These are phyloP conservation scores for Moniliophthora roreri DNA, from an alignment of 1,284 basidiomycete species.

Conservation along the genomic window DNA sequence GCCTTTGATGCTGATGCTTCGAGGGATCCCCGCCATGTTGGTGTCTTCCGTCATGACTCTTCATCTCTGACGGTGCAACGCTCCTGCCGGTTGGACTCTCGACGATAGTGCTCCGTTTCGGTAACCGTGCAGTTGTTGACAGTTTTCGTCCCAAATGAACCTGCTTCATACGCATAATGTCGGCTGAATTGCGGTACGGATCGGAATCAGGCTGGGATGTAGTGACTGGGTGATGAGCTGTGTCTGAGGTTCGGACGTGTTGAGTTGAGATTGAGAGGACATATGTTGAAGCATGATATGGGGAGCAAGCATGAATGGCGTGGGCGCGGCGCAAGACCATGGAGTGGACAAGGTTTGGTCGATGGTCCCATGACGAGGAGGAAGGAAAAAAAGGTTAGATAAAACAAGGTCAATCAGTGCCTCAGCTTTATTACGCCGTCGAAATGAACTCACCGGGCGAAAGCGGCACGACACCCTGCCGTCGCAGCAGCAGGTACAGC, in stretches of 20 bases:
- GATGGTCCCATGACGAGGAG: not conserved
- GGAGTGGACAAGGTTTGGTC: no score
- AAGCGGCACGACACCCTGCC: slow-evolving; percentile 86
- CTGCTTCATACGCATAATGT: slow-evolving; percentile 93
- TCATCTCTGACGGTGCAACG: slow-evolving; percentile 36
- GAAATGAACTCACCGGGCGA: slow-evolving; percentile 59
- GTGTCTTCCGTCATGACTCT: slow-evolving; percentile 15
- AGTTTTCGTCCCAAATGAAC: slow-evolving; percentile 94
- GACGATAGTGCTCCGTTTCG: slow-evolving; percentile 93
- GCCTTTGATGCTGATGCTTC: slow-evolving; percentile 30
- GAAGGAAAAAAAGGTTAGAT: slow-evolving; percentile 1
- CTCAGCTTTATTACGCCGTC: not conserved
- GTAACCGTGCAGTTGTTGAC: slow-evolving; percentile 88
- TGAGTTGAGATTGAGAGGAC: no score
- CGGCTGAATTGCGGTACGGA: slow-evolving; percentile 82
- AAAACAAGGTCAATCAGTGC: not conserved
- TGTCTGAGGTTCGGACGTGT: slow-evolving; percentile 19
- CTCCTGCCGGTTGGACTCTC: slow-evolving; percentile 93
- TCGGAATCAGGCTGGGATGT: slow-evolving; percentile 44
- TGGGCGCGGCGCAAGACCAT: no score
- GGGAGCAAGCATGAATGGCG: no score
- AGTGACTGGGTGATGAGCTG: slow-evolving; percentile 30
- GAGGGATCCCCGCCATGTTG: slow-evolving; percentile 18
- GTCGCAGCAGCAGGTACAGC: slow-evolving; percentile 88
- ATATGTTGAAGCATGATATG: no score